Evolutionary conservation across 495 filamentous ascomycete genomes (phyloP).

Genomic region (Aspergillus cavernicola): DNA sequence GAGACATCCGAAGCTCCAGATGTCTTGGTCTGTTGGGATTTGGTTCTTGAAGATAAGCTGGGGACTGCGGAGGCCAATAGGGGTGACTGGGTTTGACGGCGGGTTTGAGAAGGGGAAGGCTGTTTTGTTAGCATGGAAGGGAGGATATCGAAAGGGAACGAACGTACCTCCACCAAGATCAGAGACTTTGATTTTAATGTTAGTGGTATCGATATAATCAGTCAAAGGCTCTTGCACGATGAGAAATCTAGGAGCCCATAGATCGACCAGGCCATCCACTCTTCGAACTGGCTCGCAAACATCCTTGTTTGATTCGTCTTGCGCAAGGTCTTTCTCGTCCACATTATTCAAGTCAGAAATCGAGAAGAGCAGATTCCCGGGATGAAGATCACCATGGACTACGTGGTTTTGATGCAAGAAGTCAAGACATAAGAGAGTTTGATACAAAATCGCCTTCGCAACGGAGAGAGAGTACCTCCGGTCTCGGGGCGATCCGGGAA

Average conservation of each 20-base stretch:
- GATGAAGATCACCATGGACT: conserved; percentile 44
- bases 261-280: conserved; percentile 31
- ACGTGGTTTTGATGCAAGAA: conserved; percentile 43
- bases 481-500: no score
- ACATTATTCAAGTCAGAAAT: conserved; percentile 20
- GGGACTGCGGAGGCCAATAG: conserved; percentile 29
- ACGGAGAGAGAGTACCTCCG: conserved; percentile 37
- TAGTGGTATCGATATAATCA: conserved; percentile 15
- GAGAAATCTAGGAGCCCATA: conserved; percentile 38
- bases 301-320: conserved; percentile 23
- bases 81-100: conserved; percentile 27
- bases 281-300: conserved; percentile 28
- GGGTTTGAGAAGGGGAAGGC: conserved; percentile 29
- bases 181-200: conserved; percentile 35
- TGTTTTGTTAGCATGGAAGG: conserved; percentile 17
- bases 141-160: conserved; percentile 11
- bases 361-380: conserved; percentile 40
- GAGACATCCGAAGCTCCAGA: conserved; percentile 42
- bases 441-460: conserved; percentile 39
- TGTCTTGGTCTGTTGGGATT: conserved; percentile 26
- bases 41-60: conserved; percentile 29
- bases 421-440: conserved; percentile 35
- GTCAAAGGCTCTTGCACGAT: conserved; percentile 27
- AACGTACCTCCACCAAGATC: conserved; percentile 38
- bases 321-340: conserved; percentile 14